These are phyloP conservation scores for Polygonum maritimum DNA, from an alignment of 148 eudicot genomes.

Conservation along the genomic window DNA sequence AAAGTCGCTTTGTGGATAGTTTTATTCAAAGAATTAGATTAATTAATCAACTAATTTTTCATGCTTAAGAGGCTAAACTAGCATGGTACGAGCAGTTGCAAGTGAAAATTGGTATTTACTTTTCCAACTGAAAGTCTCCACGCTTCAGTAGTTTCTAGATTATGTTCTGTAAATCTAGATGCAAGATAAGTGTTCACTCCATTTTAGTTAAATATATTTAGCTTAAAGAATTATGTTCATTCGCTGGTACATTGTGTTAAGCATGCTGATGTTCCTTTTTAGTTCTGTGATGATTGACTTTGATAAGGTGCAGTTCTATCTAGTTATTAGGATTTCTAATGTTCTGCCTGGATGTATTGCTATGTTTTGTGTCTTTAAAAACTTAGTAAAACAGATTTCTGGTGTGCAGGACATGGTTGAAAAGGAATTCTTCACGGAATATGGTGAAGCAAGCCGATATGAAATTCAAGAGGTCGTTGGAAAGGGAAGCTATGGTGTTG, in stretches of 20 bases:
- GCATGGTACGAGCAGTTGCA: not conserved
- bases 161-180: not conserved
- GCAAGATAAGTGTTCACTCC: not conserved
- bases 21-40: not conserved
- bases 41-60: not conserved
- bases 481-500: constrained; percentile 68
- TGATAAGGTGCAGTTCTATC: not conserved
- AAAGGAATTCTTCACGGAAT: constrained; percentile 60
- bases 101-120: not conserved
- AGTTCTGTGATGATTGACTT: not conserved
- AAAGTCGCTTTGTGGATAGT: not conserved
- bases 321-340: not conserved
- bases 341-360: not conserved
- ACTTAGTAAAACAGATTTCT: not conserved
- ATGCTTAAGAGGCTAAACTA: not conserved
- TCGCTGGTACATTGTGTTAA: not conserved
- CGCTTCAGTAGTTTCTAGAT: not conserved
- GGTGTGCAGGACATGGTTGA: constrained; percentile 38
- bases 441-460: constrained; percentile 59
- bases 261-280: not conserved
- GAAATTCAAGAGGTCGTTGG: constrained; percentile 65
- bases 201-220: not conserved
- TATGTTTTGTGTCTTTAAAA: not conserved
- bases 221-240: not conserved
- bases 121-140: not conserved